A percentile compares a stretch with the other conserved stretches of the same genome.
Evolutionary conservation across 1,139 yeast species (phyloP).

Genomic region (Saccharomyces hybrid): DNA sequence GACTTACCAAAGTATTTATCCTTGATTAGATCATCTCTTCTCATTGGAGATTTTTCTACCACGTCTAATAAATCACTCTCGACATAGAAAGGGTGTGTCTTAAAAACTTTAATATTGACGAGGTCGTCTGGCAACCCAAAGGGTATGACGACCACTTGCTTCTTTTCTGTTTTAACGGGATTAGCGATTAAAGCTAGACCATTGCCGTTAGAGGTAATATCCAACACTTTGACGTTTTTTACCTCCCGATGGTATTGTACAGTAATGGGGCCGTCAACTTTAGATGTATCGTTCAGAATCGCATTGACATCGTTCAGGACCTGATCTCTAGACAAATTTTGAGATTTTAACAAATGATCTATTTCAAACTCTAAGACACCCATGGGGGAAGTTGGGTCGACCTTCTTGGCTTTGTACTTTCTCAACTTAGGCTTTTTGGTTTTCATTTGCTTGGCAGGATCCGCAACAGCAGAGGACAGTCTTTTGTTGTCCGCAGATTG

Average conservation of each 20-base stretch:
- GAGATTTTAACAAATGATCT: slow-evolving; percentile 43
- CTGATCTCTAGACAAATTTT: slow-evolving; percentile 40
- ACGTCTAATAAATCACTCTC: slow-evolving; percentile 68
- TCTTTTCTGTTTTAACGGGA: slow-evolving; percentile 40
- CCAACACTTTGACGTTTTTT: slow-evolving; percentile 48
- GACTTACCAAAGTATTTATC: slow-evolving; percentile 80
- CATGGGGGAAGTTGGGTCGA: slow-evolving; percentile 70
- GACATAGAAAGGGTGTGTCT: slow-evolving; percentile 67
- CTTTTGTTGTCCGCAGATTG: not conserved
- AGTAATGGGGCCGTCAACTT: slow-evolving; percentile 33
- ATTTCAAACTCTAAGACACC: slow-evolving; percentile 79
- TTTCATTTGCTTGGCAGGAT: not conserved
- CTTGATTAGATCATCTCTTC: slow-evolving; percentile 48
- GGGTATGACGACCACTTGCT: slow-evolving; percentile 59
- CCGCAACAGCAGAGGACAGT: not conserved
- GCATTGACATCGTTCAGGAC: slow-evolving; percentile 57
- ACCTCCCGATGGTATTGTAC: slow-evolving; percentile 50
- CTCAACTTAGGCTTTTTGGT: slow-evolving; percentile 33
- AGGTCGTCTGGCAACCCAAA: slow-evolving; percentile 83
- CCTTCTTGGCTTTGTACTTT: slow-evolving; percentile 52
- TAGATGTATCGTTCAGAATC: slow-evolving; percentile 53
- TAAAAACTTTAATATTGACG: slow-evolving; percentile 62
- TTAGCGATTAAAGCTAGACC: slow-evolving; percentile 58
- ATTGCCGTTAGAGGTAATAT: slow-evolving; percentile 71
- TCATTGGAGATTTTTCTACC: slow-evolving; percentile 36